phyloP scores from a whole-genome alignment of 169 alveolate species.

The Eimeria necatrix region DNA sequence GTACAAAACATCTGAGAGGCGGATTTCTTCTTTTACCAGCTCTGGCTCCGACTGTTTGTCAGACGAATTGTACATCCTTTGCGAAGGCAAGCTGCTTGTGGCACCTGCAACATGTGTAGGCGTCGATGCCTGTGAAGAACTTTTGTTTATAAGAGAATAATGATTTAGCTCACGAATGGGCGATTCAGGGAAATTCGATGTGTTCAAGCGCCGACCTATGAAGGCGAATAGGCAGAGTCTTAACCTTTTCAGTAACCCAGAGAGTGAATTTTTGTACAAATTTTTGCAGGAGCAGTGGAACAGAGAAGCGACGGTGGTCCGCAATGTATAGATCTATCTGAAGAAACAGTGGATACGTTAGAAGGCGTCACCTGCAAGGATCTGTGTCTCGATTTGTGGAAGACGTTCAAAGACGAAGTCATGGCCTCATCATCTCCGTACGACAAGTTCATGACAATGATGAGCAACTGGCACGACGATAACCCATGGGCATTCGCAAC shows the following conservation, averaged over 20 bases:
- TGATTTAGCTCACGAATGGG: not conserved
- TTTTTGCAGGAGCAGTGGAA: not conserved
- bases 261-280: not conserved
- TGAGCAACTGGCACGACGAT: slow-evolving; percentile 53
- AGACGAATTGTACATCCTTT: slow-evolving; percentile 23
- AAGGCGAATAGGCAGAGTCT: no score
- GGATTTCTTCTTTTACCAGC: not conserved
- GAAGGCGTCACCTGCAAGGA: slow-evolving; percentile 41
- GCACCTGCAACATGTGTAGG: not conserved
- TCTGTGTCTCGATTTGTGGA: slow-evolving; percentile 66
- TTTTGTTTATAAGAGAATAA: not conserved
- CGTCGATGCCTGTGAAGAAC: not conserved
- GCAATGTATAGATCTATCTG: slow-evolving; percentile 37
- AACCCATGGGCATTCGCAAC: slow-evolving; percentile 34
- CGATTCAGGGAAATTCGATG: no score
- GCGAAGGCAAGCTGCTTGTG: slow-evolving; percentile 58
- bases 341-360: not conserved
- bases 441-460: not conserved
- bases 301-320: slow-evolving; percentile 48
- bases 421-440: slow-evolving; percentile 35
- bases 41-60: not conserved
- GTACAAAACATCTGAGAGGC: not conserved
- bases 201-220: no score
- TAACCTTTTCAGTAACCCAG: no score
- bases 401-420: not conserved